Evolutionary conservation across 2,329 filamentous ascomycete species (phyloP), one percentile per base, ranked within the genome.

Genomic region (Aspergillus oerlinghausenensis): DNA sequence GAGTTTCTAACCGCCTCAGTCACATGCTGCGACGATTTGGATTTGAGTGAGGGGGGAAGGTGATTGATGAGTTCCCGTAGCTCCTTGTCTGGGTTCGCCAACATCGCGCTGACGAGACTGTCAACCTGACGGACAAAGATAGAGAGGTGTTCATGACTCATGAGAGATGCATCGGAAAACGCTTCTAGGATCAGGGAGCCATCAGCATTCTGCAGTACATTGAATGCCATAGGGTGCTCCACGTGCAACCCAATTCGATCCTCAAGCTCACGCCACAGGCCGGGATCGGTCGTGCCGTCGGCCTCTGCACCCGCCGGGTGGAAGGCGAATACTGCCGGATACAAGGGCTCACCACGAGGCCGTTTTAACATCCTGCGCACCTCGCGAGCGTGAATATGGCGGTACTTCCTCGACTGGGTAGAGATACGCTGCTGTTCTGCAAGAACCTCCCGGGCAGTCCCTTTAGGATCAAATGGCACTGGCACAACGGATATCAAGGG

Each of bases 171-270:
- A 32, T 66, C 61, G 2, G 64, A 65, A 38, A 65, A 64, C 3
- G 67, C 63, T 25, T 70, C 68, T 25, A 73, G 48, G 1, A 59
- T 26, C 1, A 73, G 45, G 14, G 54, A 51, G 7, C 62, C 67
- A 28, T 65, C 56, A 0, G 29, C 21, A 23, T 55, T 49, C 35
- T 68, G 60, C 45, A 71, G 73, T 0, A 74, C 65, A 47, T 77
- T 76, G 50, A 77, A 63, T 2, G 75, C 75, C 59, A 77, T 65
- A 0, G 73, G 66, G 56, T 77, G 75, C 51, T 77, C 75, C 5
- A 77, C 75, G 35, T 69, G 67, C 14, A 77, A 65, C 1, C 68
- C 65, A 25, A 75, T 60, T 5, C 67, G 60, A 57, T 72, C 67
- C 14, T 70, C 67, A 3, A 66, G 49, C 49, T 70, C 65, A 2